Base-by-base conservation (phyloP, 768 basidiomycete species). In the Neoboletus subvelutipes region DNA sequence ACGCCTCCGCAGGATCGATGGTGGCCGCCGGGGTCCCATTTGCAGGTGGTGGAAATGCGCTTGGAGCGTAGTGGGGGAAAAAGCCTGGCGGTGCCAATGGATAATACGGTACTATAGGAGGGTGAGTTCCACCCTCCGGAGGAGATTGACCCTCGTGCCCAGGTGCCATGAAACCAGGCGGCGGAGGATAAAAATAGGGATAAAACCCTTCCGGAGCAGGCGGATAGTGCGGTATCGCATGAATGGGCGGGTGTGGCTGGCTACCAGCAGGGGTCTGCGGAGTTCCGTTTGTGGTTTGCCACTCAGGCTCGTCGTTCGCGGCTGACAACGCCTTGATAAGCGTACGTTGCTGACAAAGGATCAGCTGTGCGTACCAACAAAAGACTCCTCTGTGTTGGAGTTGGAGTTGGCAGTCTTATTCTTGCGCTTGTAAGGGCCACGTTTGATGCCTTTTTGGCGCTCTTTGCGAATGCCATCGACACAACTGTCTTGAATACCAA, bases 401-500 rank as follows among this genome's bases (percentile, higher is more conserved):
- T 52, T 55, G 20, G 56, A 9, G 45, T 52, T 55, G 20, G 56
- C 9, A 13, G 55, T 42, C 63, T 79, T 78, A 56, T 65, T 72
- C 72, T 82, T 82, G 56, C 81, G 78, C 59, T 83, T 83, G 67
- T 83, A 83, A 2, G 81, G 83, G 3, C 81, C 81, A 20, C 81
- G 79, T 64, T 83, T 83, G 57, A 83, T 75, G 28, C 81, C 81
- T 48, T 81, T 82, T 64, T 85, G 84, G 55, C 86, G 77, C 67
- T 86, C 85, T 66, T 87, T 87, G 58, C 86, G 74, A 18, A 79
- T 73, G 2, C 85, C 84, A 61, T 87, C 85, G 3, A 78, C 61
- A 60, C 85, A 87, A n/a, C 76, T 70, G 28, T 80, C 76, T 13
- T 78, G 77, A 34, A 85, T 75, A 4, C 83, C 84, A 62, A 86